Evolutionary conservation across 179 eudicot genomes (phyloP).

Genomic region (Beta corolliflora): DNA sequence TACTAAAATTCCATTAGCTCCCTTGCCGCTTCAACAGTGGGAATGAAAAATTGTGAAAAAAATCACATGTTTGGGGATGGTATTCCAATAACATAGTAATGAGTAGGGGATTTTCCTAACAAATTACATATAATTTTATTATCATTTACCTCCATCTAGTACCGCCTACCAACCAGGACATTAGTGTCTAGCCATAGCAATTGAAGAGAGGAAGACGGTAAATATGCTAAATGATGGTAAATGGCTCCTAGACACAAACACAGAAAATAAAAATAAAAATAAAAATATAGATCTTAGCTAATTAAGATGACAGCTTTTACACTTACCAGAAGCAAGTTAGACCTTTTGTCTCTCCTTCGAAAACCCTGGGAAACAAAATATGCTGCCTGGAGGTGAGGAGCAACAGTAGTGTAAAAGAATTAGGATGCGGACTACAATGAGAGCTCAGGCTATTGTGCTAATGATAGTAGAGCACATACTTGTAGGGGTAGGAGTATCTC

Average conservation of each 20-base stretch:
- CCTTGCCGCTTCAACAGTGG: no score
- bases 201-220: not conserved
- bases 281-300: not conserved
- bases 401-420: not conserved
- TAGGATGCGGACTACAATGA: not conserved
- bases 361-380: slow-evolving; percentile 74
- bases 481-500: slow-evolving; percentile 75
- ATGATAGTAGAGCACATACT: slow-evolving; percentile 38
- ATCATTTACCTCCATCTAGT: no score
- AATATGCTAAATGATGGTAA: no score
- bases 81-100: no score
- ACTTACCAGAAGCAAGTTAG: slow-evolving; percentile 85
- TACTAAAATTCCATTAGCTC: no score
- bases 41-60: no score
- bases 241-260: no score
- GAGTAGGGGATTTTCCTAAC: no score
- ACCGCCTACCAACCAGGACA: no score
- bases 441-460: not conserved
- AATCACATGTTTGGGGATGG: no score
- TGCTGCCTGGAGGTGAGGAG: slow-evolving; percentile 62
- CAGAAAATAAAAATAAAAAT: not conserved
- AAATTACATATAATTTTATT: no score
- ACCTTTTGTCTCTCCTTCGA: slow-evolving; percentile 69
- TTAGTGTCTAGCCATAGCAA: not conserved
- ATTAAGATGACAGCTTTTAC: not conserved